Conservation (phyloP, 305 asterid species). For the Rubia peregrina region DNA sequence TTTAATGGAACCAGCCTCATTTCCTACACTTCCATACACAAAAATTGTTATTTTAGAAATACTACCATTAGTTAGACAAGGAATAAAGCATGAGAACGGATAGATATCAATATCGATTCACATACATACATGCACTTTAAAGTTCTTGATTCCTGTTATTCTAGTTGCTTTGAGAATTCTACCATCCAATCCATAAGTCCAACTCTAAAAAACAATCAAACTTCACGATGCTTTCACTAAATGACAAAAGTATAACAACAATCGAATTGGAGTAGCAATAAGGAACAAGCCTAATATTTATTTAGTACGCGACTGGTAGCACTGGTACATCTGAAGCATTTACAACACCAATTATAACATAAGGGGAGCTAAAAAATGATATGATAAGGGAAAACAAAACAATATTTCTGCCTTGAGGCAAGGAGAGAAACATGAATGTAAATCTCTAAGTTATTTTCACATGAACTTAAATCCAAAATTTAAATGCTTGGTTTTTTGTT, state of each 20-base stretch:
- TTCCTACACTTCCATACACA: conserved; percentile 41
- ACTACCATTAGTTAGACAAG: not conserved
- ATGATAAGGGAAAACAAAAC: conserved; percentile 90
- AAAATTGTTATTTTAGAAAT: conserved; percentile 15
- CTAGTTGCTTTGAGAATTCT: conserved; percentile 62
- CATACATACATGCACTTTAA: conserved; percentile 52
- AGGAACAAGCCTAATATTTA: not conserved
- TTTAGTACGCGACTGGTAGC: not conserved
- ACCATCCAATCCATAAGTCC: conserved; percentile 90
- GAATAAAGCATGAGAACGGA: conserved; percentile 13
- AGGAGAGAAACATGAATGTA: conserved; percentile 63
- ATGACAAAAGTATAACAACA: not conserved
- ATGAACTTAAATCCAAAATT: no score
- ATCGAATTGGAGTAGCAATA: not conserved
- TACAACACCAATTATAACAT: not conserved
- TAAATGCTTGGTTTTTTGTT: no score
- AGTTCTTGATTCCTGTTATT: conserved; percentile 72
- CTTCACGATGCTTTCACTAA: not conserved
- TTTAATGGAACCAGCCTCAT: conserved; percentile 69
- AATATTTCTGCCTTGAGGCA: conserved; percentile 56
- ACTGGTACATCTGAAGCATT: not conserved
- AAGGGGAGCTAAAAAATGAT: conserved; percentile 37
- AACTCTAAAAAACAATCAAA: conserved; percentile 39
- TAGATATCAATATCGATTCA: conserved; percentile 2
- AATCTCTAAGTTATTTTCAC: no score